Evolutionary conservation across 2,329 filamentous ascomycete genomes (phyloP).

Genomic region (Trichoderma atroviride): DNA sequence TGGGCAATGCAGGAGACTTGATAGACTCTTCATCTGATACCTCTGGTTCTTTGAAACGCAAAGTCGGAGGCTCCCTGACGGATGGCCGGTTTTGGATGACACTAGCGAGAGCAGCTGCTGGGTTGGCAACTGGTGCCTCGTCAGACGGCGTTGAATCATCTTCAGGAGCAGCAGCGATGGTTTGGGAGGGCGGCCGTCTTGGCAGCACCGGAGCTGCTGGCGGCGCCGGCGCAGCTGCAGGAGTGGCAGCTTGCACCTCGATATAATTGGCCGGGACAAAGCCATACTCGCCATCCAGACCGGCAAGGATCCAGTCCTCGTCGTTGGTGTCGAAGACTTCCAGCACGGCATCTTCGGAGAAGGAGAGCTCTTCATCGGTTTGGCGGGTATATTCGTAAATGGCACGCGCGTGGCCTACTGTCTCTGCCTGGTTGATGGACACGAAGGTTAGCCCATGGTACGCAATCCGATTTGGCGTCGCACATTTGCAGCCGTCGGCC

Average conservation of each 20-base stretch:
- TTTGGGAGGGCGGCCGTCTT: slow-evolving; percentile 44
- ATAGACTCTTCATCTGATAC: slow-evolving; percentile 38
- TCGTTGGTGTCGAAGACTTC: slow-evolving; percentile 88
- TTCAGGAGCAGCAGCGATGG: slow-evolving; percentile 28
- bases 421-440: slow-evolving; percentile 13
- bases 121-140: slow-evolving; percentile 49
- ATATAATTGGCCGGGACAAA: slow-evolving; percentile 98
- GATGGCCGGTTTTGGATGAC: slow-evolving; percentile 55
- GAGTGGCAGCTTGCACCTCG: slow-evolving; percentile 61
- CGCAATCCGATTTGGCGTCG: neutral
- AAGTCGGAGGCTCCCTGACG: slow-evolving; percentile 31
- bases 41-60: slow-evolving; percentile 34
- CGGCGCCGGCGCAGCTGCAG: slow-evolving; percentile 46
- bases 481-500: neutral
- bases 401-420: slow-evolving; percentile 72
- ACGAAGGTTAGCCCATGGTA: slow-evolving; percentile 49
- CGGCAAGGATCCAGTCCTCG: slow-evolving; percentile 95
- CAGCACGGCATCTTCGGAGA: slow-evolving; percentile 82
- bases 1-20: slow-evolving; percentile 45
- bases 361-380: slow-evolving; percentile 96
- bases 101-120: slow-evolving; percentile 58
- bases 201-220: slow-evolving; percentile 49
- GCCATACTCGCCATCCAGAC: slow-evolving; percentile 80
- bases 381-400: slow-evolving; percentile 98
- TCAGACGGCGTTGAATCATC: slow-evolving; percentile 1